Evolutionary conservation across 495 filamentous ascomycete species (phyloP).

Genomic region (Lasiosphaeriaceae sp.): DNA sequence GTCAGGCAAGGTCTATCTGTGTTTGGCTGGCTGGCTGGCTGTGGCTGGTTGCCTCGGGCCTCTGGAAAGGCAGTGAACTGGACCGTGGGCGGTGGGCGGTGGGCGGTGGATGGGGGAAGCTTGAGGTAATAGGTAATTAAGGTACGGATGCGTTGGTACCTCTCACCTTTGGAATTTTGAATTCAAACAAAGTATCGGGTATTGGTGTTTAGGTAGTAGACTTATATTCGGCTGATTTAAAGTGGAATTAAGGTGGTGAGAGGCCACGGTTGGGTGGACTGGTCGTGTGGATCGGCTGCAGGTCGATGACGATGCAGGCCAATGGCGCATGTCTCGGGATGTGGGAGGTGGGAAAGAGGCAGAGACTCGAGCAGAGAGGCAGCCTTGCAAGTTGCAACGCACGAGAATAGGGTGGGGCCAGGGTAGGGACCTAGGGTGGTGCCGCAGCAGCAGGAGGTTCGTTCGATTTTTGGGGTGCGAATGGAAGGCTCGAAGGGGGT

Average conservation of each 20-base stretch:
- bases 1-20: too few species aligned
- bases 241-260: constrained; percentile 27
- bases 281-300: constrained; percentile 31
- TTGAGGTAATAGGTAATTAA: neutral
- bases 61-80: too few species aligned
- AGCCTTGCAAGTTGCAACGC: neutral
- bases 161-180: neutral
- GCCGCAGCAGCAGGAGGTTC: too few species aligned
- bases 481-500: too few species aligned
- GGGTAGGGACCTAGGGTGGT: neutral
- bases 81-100: too few species aligned
- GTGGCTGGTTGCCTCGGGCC: too few species aligned
- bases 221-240: constrained; percentile 17
- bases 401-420: neutral
- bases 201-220: constrained; percentile 7
- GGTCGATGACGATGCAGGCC: constrained; percentile 35
- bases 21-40: too few species aligned
- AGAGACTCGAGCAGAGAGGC: too few species aligned
- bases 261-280: constrained; percentile 23
- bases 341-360: constrained; percentile 21
- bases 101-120: too few species aligned
- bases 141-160: neutral
- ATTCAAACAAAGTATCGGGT: neutral
- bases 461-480: too few species aligned
- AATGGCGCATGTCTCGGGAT: constrained; percentile 33